Evolutionary conservation across 176 grass and related monocot genomes (phyloP), one percentile per base, ranked within the genome.

Genomic region (sorghum (Sorghum bicolor)): DNA sequence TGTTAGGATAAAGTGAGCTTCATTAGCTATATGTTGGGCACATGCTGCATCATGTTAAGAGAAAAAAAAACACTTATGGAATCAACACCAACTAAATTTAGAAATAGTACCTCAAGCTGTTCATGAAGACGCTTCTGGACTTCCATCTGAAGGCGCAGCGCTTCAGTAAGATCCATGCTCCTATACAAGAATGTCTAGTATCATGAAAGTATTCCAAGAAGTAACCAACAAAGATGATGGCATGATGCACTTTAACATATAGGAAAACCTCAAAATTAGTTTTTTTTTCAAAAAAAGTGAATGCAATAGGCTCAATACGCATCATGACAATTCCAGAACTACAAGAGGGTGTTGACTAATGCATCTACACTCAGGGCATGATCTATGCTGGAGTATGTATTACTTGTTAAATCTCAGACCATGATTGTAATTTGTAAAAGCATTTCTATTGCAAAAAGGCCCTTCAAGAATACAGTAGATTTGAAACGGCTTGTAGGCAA

Each of bases 81-180:
- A 13, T 22, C 19, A 55, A 22, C 19, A 22, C 52, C 7, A 55
- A 55, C 52, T 52, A 17, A 55, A 55, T 55, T 55, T 26, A 33
- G 36, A 81, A 78, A 58, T 19, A 22, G 44, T 93, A 95, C 96
- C 91, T 98, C 93, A 24, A 98, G 93, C 75, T 98, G 96, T 92
- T 95, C 96, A 83, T 98, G 96, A 74, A 98, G 96, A 25, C 83
- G 91, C 71, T 95, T 98, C 83, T 98, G 96, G 73, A 98, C 93
- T 81, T 98, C 96, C 91, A 98, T 95, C 77, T 98, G 96, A 88
- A 98, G 93, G 31, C 76, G 89, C 77, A 98, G 80, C 8, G 96
- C 96, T 84, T 98, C 93, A 74, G 89, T 95, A 70, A 98, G 83
- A 94, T 98, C 93, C 68, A 95, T 92, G 76, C 87, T 93, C 84